A percentile compares a stretch with the other conserved stretches of the same genome.
These are phyloP conservation scores for Termitomyces titanicus DNA, from an alignment of 768 basidiomycete genomes.

Conservation along the genomic window DNA sequence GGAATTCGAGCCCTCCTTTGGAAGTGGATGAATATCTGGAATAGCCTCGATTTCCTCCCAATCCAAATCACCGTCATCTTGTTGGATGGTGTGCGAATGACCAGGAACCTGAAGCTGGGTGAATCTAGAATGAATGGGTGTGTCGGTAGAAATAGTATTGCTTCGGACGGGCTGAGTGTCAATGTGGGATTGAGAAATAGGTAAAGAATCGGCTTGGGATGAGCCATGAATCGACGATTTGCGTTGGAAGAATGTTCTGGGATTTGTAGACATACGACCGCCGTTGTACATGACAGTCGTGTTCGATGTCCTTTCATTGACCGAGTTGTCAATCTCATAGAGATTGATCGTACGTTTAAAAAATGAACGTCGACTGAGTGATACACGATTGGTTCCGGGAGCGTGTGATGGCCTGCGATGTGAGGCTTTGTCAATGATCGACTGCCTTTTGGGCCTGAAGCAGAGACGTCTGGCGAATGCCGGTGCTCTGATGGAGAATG, in stretches of 20 bases:
- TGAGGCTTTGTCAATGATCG: background rate
- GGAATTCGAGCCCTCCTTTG: slow-evolving; percentile 14
- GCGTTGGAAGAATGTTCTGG: slow-evolving; percentile 8
- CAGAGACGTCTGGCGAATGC: slow-evolving; percentile 2
- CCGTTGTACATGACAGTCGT: background rate
- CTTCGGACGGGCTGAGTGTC: background rate
- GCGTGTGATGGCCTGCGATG: background rate
- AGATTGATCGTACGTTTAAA: slow-evolving; percentile 6
- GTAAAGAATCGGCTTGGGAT: background rate
- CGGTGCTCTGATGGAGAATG: slow-evolving; percentile 7
- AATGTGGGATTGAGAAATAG: background rate
- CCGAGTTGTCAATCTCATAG: background rate
- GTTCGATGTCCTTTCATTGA: background rate
- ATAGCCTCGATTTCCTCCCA: slow-evolving; percentile 19
- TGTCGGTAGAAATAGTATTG: background rate
- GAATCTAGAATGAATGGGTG: background rate
- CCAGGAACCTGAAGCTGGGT: background rate
- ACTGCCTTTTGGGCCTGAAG: background rate
- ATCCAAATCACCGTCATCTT: slow-evolving; percentile 14
- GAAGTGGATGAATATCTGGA: slow-evolving; percentile 12
- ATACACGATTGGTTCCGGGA: background rate
- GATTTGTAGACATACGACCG: slow-evolving; percentile 8
- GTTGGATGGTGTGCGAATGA: background rate
- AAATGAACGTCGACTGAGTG: slow-evolving; percentile 10
- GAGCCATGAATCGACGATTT: background rate